Evolutionary conservation across 2,329 filamentous ascomycete genomes (phyloP).

Genomic region (Ceratocystis harringtonii): DNA sequence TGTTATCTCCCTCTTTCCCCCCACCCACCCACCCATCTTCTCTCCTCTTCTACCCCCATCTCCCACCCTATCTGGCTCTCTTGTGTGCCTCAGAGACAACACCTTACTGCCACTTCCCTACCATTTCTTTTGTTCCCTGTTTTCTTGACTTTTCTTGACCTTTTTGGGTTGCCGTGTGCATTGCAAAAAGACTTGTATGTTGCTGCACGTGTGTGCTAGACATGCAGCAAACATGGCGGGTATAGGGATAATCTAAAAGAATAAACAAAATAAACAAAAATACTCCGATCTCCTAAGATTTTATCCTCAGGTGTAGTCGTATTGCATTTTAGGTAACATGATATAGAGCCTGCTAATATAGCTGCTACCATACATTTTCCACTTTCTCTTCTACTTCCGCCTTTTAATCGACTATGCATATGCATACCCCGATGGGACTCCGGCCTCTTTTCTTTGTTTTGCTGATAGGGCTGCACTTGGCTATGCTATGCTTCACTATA

Average conservation of each 20-base stretch:
- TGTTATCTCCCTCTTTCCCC: too few species aligned
- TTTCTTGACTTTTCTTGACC: not conserved
- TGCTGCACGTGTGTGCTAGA: not conserved
- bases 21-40: too few species aligned
- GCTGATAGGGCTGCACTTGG: too few species aligned
- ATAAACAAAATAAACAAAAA: not conserved
- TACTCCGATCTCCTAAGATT: not conserved
- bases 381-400: not conserved
- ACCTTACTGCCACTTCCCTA: not conserved
- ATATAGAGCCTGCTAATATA: not conserved
- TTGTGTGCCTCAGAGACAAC: too few species aligned
- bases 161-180: not conserved
- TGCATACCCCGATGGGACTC: not conserved
- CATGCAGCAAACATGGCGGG: not conserved
- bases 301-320: not conserved
- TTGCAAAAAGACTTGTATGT: not conserved
- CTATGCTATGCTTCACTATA: not conserved
- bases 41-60: too few species aligned
- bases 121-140: not conserved
- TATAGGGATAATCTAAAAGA: not conserved
- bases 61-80: too few species aligned
- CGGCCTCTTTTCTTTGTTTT: not conserved
- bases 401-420: not conserved
- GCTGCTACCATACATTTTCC: not conserved
- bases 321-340: not conserved